phyloP scores from a whole-genome alignment of 2,329 filamentous ascomycete genomes.

The Fusarium verrucosum region DNA sequence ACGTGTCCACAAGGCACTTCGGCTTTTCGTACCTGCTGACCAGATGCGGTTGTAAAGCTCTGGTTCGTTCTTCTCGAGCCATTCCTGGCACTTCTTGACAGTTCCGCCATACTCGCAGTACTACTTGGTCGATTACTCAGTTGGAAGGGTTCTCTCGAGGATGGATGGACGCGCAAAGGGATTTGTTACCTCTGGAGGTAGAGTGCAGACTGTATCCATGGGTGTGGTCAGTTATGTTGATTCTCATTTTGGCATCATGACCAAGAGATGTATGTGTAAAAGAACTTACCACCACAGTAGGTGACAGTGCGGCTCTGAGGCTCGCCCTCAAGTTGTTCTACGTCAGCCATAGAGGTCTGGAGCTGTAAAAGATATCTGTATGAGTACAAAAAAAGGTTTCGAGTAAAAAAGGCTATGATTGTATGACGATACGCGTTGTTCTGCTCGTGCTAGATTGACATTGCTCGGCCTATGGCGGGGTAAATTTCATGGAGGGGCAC shows the following conservation, averaged over 20 bases:
- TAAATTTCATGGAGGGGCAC: constrained; percentile 48
- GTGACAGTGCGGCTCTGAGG: constrained; percentile 61
- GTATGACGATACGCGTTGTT: constrained; percentile 45
- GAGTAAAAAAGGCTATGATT: constrained; percentile 29
- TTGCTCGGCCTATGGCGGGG: constrained; percentile 47
- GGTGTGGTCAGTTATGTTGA: constrained; percentile 19
- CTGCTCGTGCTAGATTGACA: constrained; percentile 22
- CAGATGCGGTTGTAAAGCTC: constrained; percentile 82
- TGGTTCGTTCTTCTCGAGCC: constrained; percentile 81
- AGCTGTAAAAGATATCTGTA: constrained; percentile 1
- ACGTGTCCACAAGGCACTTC: constrained; percentile 4
- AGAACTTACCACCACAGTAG: constrained; percentile 67
- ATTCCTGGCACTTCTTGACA: constrained; percentile 95
- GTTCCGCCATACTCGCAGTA: constrained; percentile 99
- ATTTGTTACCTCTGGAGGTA: constrained; percentile 69
- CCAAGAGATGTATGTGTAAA: neutral
- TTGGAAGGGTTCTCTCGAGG: constrained; percentile 17
- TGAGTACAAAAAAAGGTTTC: neutral
- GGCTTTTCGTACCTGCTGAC: constrained; percentile 74
- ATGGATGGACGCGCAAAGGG: constrained; percentile 5
- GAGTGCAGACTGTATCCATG: constrained; percentile 64
- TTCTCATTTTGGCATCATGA: constrained; percentile 19
- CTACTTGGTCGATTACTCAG: constrained; percentile 60
- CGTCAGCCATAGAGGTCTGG: constrained; percentile 60
- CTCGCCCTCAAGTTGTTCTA: constrained; percentile 60